Conservation (phyloP, 139 green algal species). For the Eudorina sp. region DNA sequence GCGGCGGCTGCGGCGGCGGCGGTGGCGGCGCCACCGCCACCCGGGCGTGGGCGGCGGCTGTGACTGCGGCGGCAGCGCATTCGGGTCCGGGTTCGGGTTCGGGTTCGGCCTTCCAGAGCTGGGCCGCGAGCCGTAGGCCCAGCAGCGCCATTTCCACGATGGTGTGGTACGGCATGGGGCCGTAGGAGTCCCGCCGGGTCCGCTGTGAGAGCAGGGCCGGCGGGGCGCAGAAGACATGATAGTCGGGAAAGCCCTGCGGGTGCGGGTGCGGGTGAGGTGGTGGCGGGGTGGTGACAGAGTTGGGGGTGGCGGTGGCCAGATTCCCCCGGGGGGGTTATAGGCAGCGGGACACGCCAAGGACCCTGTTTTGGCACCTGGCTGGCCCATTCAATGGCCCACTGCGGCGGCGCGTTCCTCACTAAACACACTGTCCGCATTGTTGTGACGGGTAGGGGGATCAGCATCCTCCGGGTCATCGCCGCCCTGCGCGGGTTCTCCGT, state of each 20-base stretch:
- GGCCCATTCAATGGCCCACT: neutral
- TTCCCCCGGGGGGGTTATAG: too few species aligned
- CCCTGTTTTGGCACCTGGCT: neutral
- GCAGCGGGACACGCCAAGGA: too few species aligned
- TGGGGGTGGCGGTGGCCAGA: too few species aligned
- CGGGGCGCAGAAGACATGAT: neutral
- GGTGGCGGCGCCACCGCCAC: too few species aligned
- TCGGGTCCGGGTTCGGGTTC: too few species aligned
- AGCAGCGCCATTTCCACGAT: neutral
- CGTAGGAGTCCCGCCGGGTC: neutral
- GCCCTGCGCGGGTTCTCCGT: too few species aligned
- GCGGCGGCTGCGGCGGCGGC: neutral
- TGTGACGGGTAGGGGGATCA: too few species aligned
- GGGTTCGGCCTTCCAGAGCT: neutral
- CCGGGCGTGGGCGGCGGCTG: neutral
- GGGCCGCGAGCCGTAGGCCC: neutral
- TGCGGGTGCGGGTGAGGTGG: neutral
- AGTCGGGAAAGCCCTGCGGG: neutral
- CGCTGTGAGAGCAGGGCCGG: neutral
- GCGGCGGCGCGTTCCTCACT: neutral
- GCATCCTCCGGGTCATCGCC: too few species aligned
- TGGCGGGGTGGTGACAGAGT: too few species aligned
- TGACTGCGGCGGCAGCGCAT: too few species aligned
- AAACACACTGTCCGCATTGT: too few species aligned
- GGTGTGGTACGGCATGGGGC: neutral